Conservation (phyloP, 2,329 filamentous ascomycete genomes). For the Chaetomium olivaceum region DNA sequence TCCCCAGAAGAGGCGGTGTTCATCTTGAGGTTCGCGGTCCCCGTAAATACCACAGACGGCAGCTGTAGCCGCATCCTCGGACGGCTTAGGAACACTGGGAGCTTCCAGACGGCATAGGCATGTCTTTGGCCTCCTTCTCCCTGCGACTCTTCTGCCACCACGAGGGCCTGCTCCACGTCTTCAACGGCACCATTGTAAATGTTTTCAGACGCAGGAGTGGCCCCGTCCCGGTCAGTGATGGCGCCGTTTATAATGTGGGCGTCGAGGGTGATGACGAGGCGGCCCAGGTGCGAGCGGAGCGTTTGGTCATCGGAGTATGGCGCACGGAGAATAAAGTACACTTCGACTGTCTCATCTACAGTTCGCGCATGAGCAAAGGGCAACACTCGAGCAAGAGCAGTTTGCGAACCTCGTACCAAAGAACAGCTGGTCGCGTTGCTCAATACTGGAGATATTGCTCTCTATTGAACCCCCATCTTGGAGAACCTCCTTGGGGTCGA, state of each 20-base stretch:
- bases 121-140: slow-evolving; percentile 39
- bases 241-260: slow-evolving; percentile 63
- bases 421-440: slow-evolving; percentile 65
- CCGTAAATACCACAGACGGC: slow-evolving; percentile 65
- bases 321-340: slow-evolving; percentile 68
- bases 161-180: slow-evolving; percentile 52
- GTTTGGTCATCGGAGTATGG: slow-evolving; percentile 58
- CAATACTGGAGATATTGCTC: slow-evolving; percentile 57
- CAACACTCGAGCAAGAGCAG: slow-evolving; percentile 39
- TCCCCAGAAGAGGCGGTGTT: slow-evolving; percentile 45
- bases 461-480: slow-evolving; percentile 45
- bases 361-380: slow-evolving; percentile 51
- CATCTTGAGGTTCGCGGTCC: slow-evolving; percentile 59
- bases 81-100: slow-evolving; percentile 57
- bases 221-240: slow-evolving; percentile 48
- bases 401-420: slow-evolving; percentile 60
- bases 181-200: slow-evolving; percentile 59
- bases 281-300: slow-evolving; percentile 59
- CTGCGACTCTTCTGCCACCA: slow-evolving; percentile 48
- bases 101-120: slow-evolving; percentile 61
- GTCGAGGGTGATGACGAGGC: slow-evolving; percentile 67
- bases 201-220: slow-evolving; percentile 54
- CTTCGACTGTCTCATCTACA: slow-evolving; percentile 70
- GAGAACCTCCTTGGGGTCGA: slow-evolving; percentile 56
- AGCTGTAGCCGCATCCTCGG: slow-evolving; percentile 66